Base-by-base conservation (phyloP, 148 eudicot genomes). In the Vaccinium myrtillus region DNA sequence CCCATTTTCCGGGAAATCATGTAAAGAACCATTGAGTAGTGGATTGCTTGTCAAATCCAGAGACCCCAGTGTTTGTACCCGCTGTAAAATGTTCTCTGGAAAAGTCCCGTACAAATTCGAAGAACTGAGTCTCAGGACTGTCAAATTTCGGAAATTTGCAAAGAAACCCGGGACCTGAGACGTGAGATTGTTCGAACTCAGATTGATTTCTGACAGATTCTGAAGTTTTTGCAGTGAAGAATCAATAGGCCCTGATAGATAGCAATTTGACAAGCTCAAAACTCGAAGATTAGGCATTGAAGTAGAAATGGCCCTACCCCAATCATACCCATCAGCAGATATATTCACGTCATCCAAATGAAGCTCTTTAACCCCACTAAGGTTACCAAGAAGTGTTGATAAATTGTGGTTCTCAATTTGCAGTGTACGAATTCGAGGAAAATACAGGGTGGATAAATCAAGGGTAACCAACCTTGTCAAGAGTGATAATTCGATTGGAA, bases 21-120 rank as follows among this genome's bases (percentile, higher is more conserved):
- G 86, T 32, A 90, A 79, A 39, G 76, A 84, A 51, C 92, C 92
- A 1, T 19, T 1, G n/a, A 90, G 87, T 4, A 81, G n/a, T 56
- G 0, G 0, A 27, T 90, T 90, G 39, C 30, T 21, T 65, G 70
- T 3, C 74, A 90, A 75, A 30, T 81, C 18, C 15, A 87, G 82
- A 51, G 58, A 46, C 67, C 56, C 81, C 53, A 87, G 10, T 3
- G 61, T 51, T 1, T 21, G 80, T 18, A 85, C 32, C 21, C 30
- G 50, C 12, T 1, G 0, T 2, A 85, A 21, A 30, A 85, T 81
- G 10, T 36, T n/a, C 27, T 11, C 23, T 0, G 87, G 87, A 77
- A 86, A 50, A 1, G 0, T 0, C 1, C 87, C 84, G 2, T 8
- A 0, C 59, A 86, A 63, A 11, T 76, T 82, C 3, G 77, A 77